A percentile compares a stretch with the other conserved stretches of the same genome.
Evolutionary conservation across 768 basidiomycete genomes (phyloP).

Genomic region (Tricholoma matsutake): DNA sequence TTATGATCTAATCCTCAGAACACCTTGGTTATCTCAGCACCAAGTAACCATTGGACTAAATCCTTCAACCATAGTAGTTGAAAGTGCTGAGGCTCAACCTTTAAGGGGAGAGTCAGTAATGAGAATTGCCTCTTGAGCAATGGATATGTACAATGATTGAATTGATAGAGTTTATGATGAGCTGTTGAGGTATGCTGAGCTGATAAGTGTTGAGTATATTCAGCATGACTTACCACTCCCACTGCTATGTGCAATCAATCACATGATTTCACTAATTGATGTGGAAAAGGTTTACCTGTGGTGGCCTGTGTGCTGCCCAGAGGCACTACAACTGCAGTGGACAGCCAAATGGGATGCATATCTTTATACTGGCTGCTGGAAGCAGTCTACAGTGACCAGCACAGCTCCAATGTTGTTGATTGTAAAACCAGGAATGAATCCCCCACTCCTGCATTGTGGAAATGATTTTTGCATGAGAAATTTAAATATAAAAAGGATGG

Average conservation of each 20-base stretch:
- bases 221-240: conserved; percentile 31
- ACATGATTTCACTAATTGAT: conserved; percentile 35
- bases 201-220: conserved; percentile 22
- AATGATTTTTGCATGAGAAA: conserved; percentile 21
- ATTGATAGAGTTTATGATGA: conserved; percentile 12
- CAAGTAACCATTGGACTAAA: conserved; percentile 25
- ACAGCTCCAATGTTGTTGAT: conserved; percentile 34
- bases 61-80: conserved; percentile 18
- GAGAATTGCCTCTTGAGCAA: conserved; percentile 6
- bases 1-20: conserved; percentile 39
- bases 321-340: conserved; percentile 30
- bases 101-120: conserved; percentile 13
- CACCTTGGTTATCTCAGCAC: conserved; percentile 32
- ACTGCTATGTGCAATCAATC: conserved; percentile 37
- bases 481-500: conserved; percentile 30
- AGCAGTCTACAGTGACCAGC: conserved; percentile 28
- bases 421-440: conserved; percentile 15
- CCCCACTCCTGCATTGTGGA: conserved; percentile 23
- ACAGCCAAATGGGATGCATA: conserved; percentile 27
- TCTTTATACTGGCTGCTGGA: conserved; percentile 25
- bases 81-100: conserved; percentile 8
- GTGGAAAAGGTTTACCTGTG: conserved; percentile 24
- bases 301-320: conserved; percentile 35
- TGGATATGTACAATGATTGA: conserved; percentile 8
- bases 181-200: conserved; percentile 19